These are phyloP conservation scores for Verbascum thapsus DNA, from an alignment of 257 asterid species.

Conservation along the genomic window DNA sequence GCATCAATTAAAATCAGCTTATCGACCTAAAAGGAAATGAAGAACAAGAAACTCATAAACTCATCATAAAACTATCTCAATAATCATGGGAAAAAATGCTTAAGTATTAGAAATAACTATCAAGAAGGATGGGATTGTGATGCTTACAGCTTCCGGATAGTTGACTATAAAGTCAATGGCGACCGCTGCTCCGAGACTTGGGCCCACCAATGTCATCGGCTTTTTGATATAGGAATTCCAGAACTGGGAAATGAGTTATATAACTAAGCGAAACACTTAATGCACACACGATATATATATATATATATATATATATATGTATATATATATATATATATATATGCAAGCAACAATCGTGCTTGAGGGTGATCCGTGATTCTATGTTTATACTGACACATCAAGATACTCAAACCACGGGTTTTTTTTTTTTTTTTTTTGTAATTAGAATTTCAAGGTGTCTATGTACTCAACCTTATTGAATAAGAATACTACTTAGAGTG, in stretches of 20 bases:
- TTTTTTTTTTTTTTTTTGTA: no score
- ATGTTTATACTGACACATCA: no score
- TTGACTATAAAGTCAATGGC: constrained; percentile 74
- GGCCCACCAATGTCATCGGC: constrained; percentile 92
- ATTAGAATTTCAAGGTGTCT: no score
- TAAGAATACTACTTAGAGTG: not conserved
- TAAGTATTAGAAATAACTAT: not conserved
- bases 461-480: no score
- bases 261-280: constrained; percentile 21
- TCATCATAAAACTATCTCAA: constrained; percentile 4
- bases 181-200: constrained; percentile 96
- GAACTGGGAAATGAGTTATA: constrained; percentile 43
- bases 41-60: constrained; percentile 16
- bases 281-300: no score
- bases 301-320: no score
- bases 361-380: no score
- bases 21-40: constrained; percentile 58
- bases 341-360: not conserved
- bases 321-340: no score
- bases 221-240: constrained; percentile 74
- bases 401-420: no score
- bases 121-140: constrained; percentile 12
- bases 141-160: constrained; percentile 81
- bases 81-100: constrained; percentile 5
- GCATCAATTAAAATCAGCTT: constrained; percentile 89